These are phyloP conservation scores for Yamadazyma friedrichii DNA, from an alignment of 1,139 yeast species.

Conservation along the genomic window DNA sequence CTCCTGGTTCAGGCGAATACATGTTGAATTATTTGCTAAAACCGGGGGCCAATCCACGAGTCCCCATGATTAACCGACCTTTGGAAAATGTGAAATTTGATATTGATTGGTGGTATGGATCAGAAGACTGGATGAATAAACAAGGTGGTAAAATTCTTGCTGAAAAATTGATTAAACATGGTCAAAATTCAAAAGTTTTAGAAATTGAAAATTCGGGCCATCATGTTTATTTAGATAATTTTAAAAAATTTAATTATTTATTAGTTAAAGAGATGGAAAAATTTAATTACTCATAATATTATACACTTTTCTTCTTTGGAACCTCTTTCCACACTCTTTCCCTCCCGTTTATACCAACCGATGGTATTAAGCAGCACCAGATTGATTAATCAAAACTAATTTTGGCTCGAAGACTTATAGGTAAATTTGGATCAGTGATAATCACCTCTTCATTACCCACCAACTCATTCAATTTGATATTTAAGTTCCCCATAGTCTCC, in stretches of 20 bases:
- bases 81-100: conserved; percentile 50
- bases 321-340: no score
- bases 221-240: conserved; percentile 68
- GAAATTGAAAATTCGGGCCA: conserved; percentile 63
- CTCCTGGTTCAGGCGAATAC: conserved; percentile 75
- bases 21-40: conserved; percentile 65
- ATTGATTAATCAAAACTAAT: conserved; percentile 18
- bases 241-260: conserved; percentile 47
- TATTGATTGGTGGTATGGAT: conserved; percentile 69
- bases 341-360: no score
- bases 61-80: conserved; percentile 53
- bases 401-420: conserved; percentile 36
- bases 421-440: conserved; percentile 57
- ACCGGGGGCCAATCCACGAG: conserved; percentile 75
- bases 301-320: background rate
- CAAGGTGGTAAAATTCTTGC: conserved; percentile 52
- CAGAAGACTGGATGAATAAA: conserved; percentile 75
- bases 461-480: conserved; percentile 33
- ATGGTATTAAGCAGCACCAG: background rate
- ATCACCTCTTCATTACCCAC: conserved; percentile 47
- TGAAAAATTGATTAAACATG: conserved; percentile 26
- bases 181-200: conserved; percentile 36
- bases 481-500: conserved; percentile 48
- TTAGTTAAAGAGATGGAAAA: conserved; percentile 35
- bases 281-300: conserved; percentile 4